Base-by-base conservation (phyloP, 257 asterid species). In the Cynanchum wilfordii region DNA sequence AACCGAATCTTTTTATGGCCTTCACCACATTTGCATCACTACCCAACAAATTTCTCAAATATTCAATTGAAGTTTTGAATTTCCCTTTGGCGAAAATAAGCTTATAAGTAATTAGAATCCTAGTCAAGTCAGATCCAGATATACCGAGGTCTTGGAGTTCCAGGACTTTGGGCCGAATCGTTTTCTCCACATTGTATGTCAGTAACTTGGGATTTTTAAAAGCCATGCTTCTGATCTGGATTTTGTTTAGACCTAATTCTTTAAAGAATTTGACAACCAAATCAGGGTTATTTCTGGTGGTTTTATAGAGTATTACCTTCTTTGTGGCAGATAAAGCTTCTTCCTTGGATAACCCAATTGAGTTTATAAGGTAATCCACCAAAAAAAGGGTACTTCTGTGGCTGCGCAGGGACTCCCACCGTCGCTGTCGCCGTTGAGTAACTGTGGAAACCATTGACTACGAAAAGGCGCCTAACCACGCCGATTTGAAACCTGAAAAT, bases 281-380 rank as follows among this genome's bases (percentile, higher is more conserved):
- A 33, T 75, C 60, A 22, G 79, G 77, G 30, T 72, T 36, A 15
- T 66, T 77, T 42, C 13, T 66, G 9, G 42, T 12, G 52, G 75
- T 29, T 65, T 38, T 59, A 9, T 19, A 66, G 45, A 4, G 68
- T 36, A 52, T 44, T 52, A 70, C 42, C 66, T 72, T 75, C 10
- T 47, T 4, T 19, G 57, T 24, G 15, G 76, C 54, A 57, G 78
- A 22, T 59, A 75, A 36, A 27, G 85, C 82, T 66, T 74, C 79
- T 4, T 67, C 58, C 68, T 15, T 72, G 38, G 85, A 77, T 54
- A 78, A 62, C 2, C 75, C 82, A 16, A 81, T 70, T 16, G 80
- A 72, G 22, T 75, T 71, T 8, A 73, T 68, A 2, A 81, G 40
- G 66, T 56, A 78, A 30, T 72, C 73, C n/a, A 17, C 73, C 78